Percentiles rank a stretch among this genome's conserved stretches.
phyloP scores from a whole-genome alignment of 495 filamentous ascomycete genomes.

The Trichoderma virens region DNA sequence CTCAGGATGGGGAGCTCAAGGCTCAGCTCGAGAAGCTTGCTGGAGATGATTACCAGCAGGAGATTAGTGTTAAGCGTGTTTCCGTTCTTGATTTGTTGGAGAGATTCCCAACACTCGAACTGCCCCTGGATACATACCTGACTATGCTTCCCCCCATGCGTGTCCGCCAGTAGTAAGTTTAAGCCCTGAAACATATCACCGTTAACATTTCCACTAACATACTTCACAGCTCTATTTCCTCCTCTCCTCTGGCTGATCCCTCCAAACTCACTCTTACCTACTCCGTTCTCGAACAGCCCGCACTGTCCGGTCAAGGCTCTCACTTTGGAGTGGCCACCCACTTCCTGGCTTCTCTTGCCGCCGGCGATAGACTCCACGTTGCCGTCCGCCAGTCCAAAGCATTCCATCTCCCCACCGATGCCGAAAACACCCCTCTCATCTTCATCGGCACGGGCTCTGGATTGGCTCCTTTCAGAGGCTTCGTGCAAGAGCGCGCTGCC shows the following conservation, averaged over 20 bases:
- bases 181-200: not conserved
- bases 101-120: constrained; percentile 43
- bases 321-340: constrained; percentile 53
- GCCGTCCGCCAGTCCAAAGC: constrained; percentile 48
- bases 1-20: constrained; percentile 28
- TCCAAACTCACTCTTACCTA: constrained; percentile 58
- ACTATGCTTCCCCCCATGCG: constrained; percentile 66
- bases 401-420: constrained; percentile 59
- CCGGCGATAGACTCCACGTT: constrained; percentile 56
- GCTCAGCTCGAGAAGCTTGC: constrained; percentile 40
- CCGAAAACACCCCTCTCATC: constrained; percentile 56
- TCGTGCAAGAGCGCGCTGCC: constrained; percentile 58
- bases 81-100: constrained; percentile 61
- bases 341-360: constrained; percentile 50
- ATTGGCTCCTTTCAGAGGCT: constrained; percentile 63
- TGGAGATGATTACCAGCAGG: constrained; percentile 40
- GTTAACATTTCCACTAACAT: not conserved
- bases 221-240: constrained; percentile 56
- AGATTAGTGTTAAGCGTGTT: constrained; percentile 49
- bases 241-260: constrained; percentile 55
- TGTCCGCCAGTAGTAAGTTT: constrained; percentile 55
- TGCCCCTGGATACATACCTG: constrained; percentile 57
- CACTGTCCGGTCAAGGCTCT: constrained; percentile 39
- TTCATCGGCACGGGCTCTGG: constrained; percentile 51
- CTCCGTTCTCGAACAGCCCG: constrained; percentile 50